A percentile compares a stretch with the other conserved stretches of the same genome.
phyloP scores from a whole-genome alignment of 23 red algal genomes.

The Gracilaria caudata region DNA sequence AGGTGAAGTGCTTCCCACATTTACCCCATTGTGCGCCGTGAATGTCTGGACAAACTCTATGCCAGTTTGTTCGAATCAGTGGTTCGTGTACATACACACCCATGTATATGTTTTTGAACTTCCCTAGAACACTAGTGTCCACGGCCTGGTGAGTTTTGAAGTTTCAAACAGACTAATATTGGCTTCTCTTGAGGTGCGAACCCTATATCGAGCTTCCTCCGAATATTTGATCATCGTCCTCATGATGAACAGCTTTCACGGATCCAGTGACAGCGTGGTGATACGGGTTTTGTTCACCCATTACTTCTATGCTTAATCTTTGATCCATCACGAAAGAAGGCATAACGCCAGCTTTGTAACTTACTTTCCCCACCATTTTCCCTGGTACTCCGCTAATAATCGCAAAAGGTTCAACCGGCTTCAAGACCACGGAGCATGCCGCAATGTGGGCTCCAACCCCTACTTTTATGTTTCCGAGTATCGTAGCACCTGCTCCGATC shows the following conservation, averaged over 20 bases:
- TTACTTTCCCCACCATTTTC: constrained; percentile 83
- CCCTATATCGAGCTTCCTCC: constrained; percentile 54
- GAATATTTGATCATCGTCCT: constrained; percentile 35
- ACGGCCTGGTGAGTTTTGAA: too few relatives aligned
- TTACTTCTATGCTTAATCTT: constrained; percentile 67
- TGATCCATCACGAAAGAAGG: constrained; percentile 80
- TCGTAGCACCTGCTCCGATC: constrained; percentile 93
- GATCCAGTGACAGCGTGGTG: constrained; percentile 68
- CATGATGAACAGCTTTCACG: constrained; percentile 38
- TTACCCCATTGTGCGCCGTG: background rate
- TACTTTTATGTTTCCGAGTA: constrained; percentile 95
- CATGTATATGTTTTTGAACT: too few relatives aligned
- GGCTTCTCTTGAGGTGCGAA: background rate
- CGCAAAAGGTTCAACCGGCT: constrained; percentile 85
- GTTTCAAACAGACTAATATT: background rate
- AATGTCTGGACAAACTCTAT: background rate
- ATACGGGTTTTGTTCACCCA: constrained; percentile 63
- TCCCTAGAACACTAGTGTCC: too few relatives aligned
- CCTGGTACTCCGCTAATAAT: constrained; percentile 96
- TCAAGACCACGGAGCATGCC: constrained; percentile 93
- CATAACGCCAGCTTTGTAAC: constrained; percentile 57
- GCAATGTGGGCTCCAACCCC: constrained; percentile 91
- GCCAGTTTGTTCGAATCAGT: too few relatives aligned
- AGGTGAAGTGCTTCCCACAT: background rate
- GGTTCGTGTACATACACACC: too few relatives aligned